phyloP scores from a whole-genome alignment of 306 rosid species.

The Chamaecrista fasciculata region DNA sequence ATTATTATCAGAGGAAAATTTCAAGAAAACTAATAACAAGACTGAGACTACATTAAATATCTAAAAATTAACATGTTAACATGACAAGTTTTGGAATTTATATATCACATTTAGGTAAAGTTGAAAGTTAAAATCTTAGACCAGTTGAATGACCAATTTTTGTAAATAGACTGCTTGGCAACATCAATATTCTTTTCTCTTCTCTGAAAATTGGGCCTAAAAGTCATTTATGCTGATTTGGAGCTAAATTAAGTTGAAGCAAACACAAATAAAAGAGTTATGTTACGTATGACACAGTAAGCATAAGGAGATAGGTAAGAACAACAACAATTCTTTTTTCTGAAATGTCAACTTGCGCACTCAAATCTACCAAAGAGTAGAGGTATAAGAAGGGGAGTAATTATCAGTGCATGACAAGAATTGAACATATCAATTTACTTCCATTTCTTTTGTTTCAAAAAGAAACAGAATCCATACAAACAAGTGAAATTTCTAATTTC shows the following conservation, averaged over 20 bases:
- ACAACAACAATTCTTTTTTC: background rate
- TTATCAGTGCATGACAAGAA: background rate
- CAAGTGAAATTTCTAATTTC: background rate
- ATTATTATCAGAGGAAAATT: background rate
- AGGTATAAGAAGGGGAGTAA: background rate
- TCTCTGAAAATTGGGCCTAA: slow-evolving; percentile 10
- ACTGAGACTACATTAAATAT: background rate
- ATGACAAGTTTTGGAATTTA: background rate
- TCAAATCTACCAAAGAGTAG: slow-evolving; percentile 19
- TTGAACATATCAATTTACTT: background rate
- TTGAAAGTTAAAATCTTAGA: background rate
- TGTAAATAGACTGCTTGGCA: background rate
- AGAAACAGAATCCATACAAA: background rate
- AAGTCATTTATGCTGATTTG: background rate
- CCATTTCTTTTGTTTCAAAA: background rate
- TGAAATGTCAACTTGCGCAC: background rate
- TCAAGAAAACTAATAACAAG: background rate
- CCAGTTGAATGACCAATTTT: background rate
- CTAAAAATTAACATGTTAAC: background rate
- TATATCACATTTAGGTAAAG: background rate
- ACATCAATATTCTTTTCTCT: background rate
- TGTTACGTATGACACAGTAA: slow-evolving; percentile 19
- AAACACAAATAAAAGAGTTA: background rate
- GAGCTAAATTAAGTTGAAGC: background rate
- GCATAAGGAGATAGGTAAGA: background rate